phyloP scores from a whole-genome alignment of 306 rosid genomes.

The Prunus padus region DNA sequence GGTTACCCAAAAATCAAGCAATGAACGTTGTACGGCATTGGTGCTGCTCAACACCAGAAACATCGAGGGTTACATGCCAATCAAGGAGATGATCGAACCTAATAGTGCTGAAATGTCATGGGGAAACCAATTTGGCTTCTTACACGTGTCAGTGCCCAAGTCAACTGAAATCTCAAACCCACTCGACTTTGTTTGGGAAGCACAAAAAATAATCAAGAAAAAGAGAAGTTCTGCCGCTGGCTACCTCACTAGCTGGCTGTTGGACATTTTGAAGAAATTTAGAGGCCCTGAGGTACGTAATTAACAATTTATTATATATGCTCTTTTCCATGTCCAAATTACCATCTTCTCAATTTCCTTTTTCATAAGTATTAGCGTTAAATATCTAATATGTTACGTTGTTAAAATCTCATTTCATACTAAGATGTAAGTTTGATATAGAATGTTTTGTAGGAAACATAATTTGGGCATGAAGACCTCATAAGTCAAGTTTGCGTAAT shows the following conservation, averaged over 20 bases:
- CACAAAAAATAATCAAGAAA: constrained; percentile 40
- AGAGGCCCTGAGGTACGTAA: constrained; percentile 43
- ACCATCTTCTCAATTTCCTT: too few relatives aligned
- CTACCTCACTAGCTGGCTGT: constrained; percentile 34
- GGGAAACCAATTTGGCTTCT: constrained; percentile 48
- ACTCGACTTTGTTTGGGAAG: constrained; percentile 36
- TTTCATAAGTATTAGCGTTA: too few relatives aligned
- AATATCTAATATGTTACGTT: too few relatives aligned
- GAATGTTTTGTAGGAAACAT: too few relatives aligned
- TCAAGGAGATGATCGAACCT: constrained; percentile 46
- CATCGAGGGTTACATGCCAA: constrained; percentile 41
- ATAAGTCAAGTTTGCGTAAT: too few relatives aligned
- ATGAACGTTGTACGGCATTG: constrained; percentile 44
- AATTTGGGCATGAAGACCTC: too few relatives aligned
- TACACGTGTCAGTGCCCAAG: constrained; percentile 53
- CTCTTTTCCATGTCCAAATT: too few relatives aligned
- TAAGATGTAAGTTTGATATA: too few relatives aligned
- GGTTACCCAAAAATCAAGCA: constrained; percentile 30
- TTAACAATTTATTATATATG: too few relatives aligned
- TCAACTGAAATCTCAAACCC: constrained; percentile 30
- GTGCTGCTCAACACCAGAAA: constrained; percentile 55
- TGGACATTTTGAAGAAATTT: constrained; percentile 42
- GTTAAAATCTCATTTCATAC: too few relatives aligned
- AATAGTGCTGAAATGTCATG: constrained; percentile 3
- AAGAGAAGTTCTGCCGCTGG: constrained; percentile 45